A percentile compares a stretch with the other conserved stretches of the same genome.
phyloP scores from a whole-genome alignment of 2,329 filamentous ascomycete species.

The Torrubiella hemipterigena region DNA sequence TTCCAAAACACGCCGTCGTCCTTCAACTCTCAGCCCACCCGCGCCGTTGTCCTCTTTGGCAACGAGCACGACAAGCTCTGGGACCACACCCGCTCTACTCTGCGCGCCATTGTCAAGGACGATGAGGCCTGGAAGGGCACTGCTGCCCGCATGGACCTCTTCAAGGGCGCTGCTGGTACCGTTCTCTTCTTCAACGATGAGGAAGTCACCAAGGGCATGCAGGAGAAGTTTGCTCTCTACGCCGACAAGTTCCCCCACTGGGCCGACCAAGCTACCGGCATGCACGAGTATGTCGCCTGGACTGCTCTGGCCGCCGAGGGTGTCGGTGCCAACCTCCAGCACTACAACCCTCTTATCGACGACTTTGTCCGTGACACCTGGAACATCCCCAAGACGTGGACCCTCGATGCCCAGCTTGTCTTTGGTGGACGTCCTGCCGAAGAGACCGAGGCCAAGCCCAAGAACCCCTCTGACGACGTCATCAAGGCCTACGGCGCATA shows the following conservation, averaged over 20 bases:
- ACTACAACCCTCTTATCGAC: slow-evolving; percentile 85
- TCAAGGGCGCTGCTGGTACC: slow-evolving; percentile 65
- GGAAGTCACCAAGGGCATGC: slow-evolving; percentile 49
- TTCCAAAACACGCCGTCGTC: slow-evolving; percentile 62
- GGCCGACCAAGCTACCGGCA: slow-evolving; percentile 66
- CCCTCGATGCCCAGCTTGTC: slow-evolving; percentile 71
- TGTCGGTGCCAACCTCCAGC: slow-evolving; percentile 79
- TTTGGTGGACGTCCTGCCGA: slow-evolving; percentile 58
- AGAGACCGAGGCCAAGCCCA: slow-evolving; percentile 49
- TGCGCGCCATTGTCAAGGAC: slow-evolving; percentile 45
- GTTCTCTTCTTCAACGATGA: slow-evolving; percentile 84
- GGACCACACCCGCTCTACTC: slow-evolving; percentile 40
- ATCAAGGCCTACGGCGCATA: slow-evolving; percentile 52
- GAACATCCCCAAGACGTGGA: slow-evolving; percentile 61
- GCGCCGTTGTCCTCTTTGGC: slow-evolving; percentile 66
- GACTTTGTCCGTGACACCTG: slow-evolving; percentile 56
- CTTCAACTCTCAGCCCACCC: slow-evolving; percentile 83
- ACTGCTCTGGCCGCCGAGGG: slow-evolving; percentile 73
- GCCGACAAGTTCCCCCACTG: slow-evolving; percentile 70
- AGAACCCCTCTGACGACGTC: slow-evolving; percentile 47
- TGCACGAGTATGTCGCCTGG: slow-evolving; percentile 71
- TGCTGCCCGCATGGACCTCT: slow-evolving; percentile 31
- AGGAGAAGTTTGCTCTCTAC: slow-evolving; percentile 60
- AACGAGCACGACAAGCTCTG: slow-evolving; percentile 81
- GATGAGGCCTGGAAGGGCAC: slow-evolving; percentile 50